phyloP scores from a whole-genome alignment of 352 stramenopile species.

The Aphanomyces astaci region DNA sequence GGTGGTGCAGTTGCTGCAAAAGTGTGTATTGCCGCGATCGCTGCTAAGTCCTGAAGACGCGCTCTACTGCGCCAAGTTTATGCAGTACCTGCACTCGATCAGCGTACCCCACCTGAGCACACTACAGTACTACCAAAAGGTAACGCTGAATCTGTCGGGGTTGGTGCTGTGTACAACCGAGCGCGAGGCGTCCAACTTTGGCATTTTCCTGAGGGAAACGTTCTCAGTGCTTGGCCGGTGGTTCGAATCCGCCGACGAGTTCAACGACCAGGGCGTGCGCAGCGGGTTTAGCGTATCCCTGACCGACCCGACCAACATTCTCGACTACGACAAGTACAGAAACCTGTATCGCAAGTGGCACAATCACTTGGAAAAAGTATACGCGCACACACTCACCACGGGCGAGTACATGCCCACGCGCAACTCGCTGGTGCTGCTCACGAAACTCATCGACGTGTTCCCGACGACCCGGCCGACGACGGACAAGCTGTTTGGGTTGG shows the following conservation, averaged over 20 bases:
- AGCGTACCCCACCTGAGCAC: slow-evolving; percentile 63
- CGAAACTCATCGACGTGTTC: slow-evolving; percentile 84
- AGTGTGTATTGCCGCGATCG: slow-evolving; percentile 66
- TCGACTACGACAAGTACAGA: slow-evolving; percentile 71
- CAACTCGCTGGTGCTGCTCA: slow-evolving; percentile 80
- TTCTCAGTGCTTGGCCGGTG: slow-evolving; percentile 57
- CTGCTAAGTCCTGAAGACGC: slow-evolving; percentile 78
- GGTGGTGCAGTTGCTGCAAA: slow-evolving; percentile 67
- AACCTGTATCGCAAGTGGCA: slow-evolving; percentile 68
- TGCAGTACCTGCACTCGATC: slow-evolving; percentile 68
- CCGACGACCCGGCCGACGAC: slow-evolving; percentile 49
- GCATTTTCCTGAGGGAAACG: slow-evolving; percentile 80
- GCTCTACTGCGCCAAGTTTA: slow-evolving; percentile 78
- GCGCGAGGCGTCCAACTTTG: slow-evolving; percentile 77
- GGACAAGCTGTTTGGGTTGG: slow-evolving; percentile 51
- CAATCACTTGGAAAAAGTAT: slow-evolving; percentile 55
- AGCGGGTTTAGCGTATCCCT: slow-evolving; percentile 70
- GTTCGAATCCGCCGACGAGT: slow-evolving; percentile 71
- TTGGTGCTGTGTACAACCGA: slow-evolving; percentile 78
- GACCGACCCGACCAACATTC: slow-evolving; percentile 43
- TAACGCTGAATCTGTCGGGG: slow-evolving; percentile 66
- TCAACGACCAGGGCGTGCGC: slow-evolving; percentile 70
- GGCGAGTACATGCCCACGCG: slow-evolving; percentile 79
- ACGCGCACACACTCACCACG: slow-evolving; percentile 47
- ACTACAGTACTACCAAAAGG: slow-evolving; percentile 76